Percentiles rank a stretch among this genome's conserved stretches.
These are phyloP conservation scores for Nannochloropsis oceanica DNA, from an alignment of 108 stramenopile species.

Conservation along the genomic window DNA sequence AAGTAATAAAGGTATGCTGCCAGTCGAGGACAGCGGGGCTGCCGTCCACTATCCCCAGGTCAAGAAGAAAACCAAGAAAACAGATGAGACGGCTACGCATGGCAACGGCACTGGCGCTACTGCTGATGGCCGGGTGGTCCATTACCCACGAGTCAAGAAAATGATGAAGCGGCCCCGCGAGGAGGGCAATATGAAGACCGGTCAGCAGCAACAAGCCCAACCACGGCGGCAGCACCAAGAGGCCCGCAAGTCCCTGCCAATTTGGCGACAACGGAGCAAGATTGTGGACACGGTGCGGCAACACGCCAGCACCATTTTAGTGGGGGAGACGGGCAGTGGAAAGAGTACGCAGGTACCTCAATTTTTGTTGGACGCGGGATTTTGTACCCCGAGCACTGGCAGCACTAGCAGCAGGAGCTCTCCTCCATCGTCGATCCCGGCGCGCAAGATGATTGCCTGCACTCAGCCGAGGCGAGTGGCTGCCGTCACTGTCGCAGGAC, in stretches of 20 bases:
- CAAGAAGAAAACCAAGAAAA: too few relatives aligned
- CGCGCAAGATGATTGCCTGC: slow-evolving; percentile 43
- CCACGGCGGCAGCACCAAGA: neutral
- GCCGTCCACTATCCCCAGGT: too few relatives aligned
- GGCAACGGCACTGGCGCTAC: too few relatives aligned
- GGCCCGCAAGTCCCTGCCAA: neutral
- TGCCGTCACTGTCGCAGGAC: slow-evolving; percentile 61
- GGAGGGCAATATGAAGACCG: neutral
- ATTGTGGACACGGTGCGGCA: neutral
- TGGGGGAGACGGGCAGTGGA: slow-evolving; percentile 87
- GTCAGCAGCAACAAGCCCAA: neutral
- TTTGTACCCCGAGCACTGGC: neutral
- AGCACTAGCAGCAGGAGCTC: neutral
- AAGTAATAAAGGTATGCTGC: too few relatives aligned
- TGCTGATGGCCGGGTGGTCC: too few relatives aligned
- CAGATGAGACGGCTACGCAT: too few relatives aligned
- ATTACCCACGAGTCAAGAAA: neutral
- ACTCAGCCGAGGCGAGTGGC: slow-evolving; percentile 82
- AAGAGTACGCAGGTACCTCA: slow-evolving; percentile 90
- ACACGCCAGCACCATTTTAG: slow-evolving; percentile 56
- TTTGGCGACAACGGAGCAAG: neutral
- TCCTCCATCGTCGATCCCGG: neutral
- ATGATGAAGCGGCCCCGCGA: neutral
- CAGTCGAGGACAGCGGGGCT: too few relatives aligned
- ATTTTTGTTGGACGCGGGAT: slow-evolving; percentile 54